Evolutionary conservation across 1,139 yeast species (phyloP), one percentile per base, ranked within the genome.

Genomic region (Eremothecium cymbalariae): DNA sequence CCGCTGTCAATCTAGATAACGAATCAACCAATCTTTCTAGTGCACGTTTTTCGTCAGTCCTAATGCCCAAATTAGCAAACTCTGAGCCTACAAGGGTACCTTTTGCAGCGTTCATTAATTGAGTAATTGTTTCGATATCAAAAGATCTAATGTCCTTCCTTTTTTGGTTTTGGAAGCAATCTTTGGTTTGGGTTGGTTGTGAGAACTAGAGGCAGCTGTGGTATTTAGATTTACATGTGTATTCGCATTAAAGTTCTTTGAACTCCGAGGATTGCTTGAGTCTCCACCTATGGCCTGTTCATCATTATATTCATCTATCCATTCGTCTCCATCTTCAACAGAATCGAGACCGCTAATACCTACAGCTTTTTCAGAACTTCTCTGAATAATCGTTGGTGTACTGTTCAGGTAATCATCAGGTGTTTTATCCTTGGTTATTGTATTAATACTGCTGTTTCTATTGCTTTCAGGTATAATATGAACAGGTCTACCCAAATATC

Each of bases 21-120:
- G 94, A 79, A 50, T 85, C 94, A 4, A 88, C 82, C 31, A 88
- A 74, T 57, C 84, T 78, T 53, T 86, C 95, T 33, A 88, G 67
- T 34, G 86, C 65, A 46, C 75, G 80, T 46, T 82, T 81, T 54
- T 86, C 95, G 42, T 78, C 78, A 0, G 71, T 62, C 3, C 93
- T 88, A 42, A 86, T 67, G 32, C 82, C 83, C 41, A 86, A 62
- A 38, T 74, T 75, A 32, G 77, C 74, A 51, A 86, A 81, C 46
- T 83, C 93, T 48, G 59, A 51, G 3, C 60, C 59, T 8, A 53
- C 44, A 11, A 53, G 32, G 6, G 59, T 53, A 3, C 59, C 77
- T 74, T 77, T 78, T 35, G 79, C 74, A 36, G 79, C 75, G 46
- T 72, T 77, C 32, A 77, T 57, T 30, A 77, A 59, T 35, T 70